Conservation (phyloP, 2,329 filamentous ascomycete genomes). For the Tolypocladium sp. region DNA sequence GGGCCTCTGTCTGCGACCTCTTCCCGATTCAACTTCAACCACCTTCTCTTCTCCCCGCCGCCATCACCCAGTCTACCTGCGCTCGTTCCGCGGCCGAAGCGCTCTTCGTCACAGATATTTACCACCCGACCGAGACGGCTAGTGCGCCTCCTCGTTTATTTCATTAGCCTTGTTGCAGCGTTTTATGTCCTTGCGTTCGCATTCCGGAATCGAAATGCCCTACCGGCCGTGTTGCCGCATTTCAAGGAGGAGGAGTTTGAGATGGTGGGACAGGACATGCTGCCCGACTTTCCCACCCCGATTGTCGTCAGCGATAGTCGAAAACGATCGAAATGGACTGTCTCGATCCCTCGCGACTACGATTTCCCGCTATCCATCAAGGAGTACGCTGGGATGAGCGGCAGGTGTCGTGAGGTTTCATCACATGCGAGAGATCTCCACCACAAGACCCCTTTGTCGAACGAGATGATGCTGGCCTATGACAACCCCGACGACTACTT, state of each 20-base stretch:
- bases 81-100: slow-evolving; percentile 55
- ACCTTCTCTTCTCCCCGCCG: slow-evolving; percentile 57
- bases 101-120: slow-evolving; percentile 41
- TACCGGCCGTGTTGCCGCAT: slow-evolving; percentile 28
- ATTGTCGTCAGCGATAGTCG: slow-evolving; percentile 58
- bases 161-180: slow-evolving; percentile 38
- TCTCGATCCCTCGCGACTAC: slow-evolving; percentile 61
- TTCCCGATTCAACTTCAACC: slow-evolving; percentile 56
- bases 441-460: slow-evolving; percentile 25
- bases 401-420: slow-evolving; percentile 57
- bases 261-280: slow-evolving; percentile 53
- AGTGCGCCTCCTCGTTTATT: slow-evolving; percentile 45
- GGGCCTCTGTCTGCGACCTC: slow-evolving; percentile 48
- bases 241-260: slow-evolving; percentile 47
- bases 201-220: slow-evolving; percentile 16
- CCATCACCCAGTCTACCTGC: slow-evolving; percentile 65
- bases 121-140: slow-evolving; percentile 46
- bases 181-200: slow-evolving; percentile 34
- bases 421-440: slow-evolving; percentile 41
- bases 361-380: slow-evolving; percentile 57
- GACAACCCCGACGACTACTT: slow-evolving; percentile 59
- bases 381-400: slow-evolving; percentile 63
- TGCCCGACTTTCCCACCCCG: slow-evolving; percentile 67
- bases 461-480: slow-evolving; percentile 39
- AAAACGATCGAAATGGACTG: slow-evolving; percentile 66